Evolutionary conservation across 2,329 filamentous ascomycete genomes (phyloP).

Genomic region (Clarireedia sp.): DNA sequence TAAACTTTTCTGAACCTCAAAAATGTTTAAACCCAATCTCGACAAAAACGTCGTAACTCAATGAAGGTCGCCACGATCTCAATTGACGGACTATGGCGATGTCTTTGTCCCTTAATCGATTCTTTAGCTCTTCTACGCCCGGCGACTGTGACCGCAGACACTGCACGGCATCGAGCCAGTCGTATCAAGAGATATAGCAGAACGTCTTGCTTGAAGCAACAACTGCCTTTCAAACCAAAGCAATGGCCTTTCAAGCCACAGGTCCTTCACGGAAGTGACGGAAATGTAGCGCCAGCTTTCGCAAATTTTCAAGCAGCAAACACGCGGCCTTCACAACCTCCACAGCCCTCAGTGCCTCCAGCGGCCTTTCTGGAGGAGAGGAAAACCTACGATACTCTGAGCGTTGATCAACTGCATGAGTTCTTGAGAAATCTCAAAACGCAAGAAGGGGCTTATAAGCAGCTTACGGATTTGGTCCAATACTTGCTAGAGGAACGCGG

Average conservation of each 20-base stretch:
- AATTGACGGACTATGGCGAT: constrained; percentile 56
- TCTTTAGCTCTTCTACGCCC: neutral
- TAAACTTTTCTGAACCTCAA: neutral
- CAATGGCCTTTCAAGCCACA: too few relatives aligned
- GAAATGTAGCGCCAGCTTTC: neutral
- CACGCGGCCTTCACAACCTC: neutral
- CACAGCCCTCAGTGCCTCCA: too few relatives aligned
- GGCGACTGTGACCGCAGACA: too few relatives aligned
- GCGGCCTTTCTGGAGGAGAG: neutral
- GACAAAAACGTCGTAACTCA: constrained; percentile 11
- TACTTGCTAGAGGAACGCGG: constrained; percentile 49
- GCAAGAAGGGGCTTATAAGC: constrained; percentile 31
- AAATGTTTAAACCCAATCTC: neutral
- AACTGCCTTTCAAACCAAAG: too few relatives aligned
- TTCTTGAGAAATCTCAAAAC: constrained; percentile 36
- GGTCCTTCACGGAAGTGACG: neutral
- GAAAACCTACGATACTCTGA: neutral
- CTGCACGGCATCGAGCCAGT: too few relatives aligned
- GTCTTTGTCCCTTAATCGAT: constrained; percentile 51
- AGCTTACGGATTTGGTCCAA: constrained; percentile 42
- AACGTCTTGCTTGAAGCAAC: too few relatives aligned
- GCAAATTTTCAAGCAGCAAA: neutral
- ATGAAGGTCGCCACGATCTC: constrained; percentile 31
- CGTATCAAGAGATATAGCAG: too few relatives aligned
- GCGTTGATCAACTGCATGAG: constrained; percentile 37